These are phyloP conservation scores for Fragilariopsis cylindrus DNA, from an alignment of 108 stramenopile genomes.

Conservation along the genomic window DNA sequence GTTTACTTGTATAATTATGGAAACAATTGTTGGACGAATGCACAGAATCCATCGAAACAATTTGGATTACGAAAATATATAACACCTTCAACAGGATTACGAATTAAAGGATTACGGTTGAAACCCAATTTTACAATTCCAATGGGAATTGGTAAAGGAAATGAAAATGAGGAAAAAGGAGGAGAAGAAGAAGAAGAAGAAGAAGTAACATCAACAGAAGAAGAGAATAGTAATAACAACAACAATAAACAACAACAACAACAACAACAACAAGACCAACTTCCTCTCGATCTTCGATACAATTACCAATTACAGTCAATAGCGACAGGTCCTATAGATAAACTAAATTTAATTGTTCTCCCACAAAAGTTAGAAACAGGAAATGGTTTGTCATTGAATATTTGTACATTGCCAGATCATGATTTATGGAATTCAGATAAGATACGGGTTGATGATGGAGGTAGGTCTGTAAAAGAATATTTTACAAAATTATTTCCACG, in stretches of 20 bases:
- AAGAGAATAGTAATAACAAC: too few relatives aligned
- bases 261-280: too few relatives aligned
- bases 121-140: not conserved
- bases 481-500: not conserved
- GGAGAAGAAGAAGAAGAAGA: not conserved
- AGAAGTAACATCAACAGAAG: too few relatives aligned
- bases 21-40: not conserved
- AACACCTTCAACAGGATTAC: not conserved
- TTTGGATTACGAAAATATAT: not conserved
- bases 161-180: not conserved
- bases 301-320: not conserved
- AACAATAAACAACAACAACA: too few relatives aligned
- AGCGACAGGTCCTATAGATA: not conserved
- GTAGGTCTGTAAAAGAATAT: not conserved
- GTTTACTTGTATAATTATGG: too few relatives aligned
- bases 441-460: not conserved
- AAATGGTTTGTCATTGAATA: not conserved
- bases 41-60: not conserved
- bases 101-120: not conserved
- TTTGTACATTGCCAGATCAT: slow-evolving; percentile 1
- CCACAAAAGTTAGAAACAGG: not conserved
- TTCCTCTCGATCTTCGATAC: slow-evolving; percentile 1
- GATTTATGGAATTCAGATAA: not conserved
- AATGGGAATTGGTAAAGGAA: not conserved
- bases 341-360: not conserved